Evolutionary conservation across 352 stramenopile species (phyloP).

Genomic region (Pythium rishiriense): DNA sequence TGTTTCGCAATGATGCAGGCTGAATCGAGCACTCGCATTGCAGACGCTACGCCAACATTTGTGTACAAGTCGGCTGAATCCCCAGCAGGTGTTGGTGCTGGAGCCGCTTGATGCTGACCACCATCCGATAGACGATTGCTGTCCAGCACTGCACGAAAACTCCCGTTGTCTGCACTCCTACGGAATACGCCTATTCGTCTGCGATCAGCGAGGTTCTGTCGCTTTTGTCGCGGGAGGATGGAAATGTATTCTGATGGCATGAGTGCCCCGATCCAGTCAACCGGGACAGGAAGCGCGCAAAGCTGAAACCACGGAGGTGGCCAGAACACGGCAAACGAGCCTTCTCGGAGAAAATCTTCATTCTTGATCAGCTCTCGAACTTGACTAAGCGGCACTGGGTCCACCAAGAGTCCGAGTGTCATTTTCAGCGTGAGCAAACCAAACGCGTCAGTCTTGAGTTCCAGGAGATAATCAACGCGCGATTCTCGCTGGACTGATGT

Average conservation of each 20-base stretch:
- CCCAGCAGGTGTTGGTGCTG: neutral
- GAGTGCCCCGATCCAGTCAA: slow-evolving; percentile 67
- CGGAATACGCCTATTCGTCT: neutral
- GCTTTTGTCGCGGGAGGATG: slow-evolving; percentile 43
- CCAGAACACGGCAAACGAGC: slow-evolving; percentile 57
- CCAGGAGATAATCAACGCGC: slow-evolving; percentile 61
- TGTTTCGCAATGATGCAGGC: slow-evolving; percentile 37
- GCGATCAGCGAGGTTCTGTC: slow-evolving; percentile 7
- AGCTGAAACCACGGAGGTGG: slow-evolving; percentile 47
- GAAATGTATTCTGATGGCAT: slow-evolving; percentile 74
- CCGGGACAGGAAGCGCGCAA: slow-evolving; percentile 45
- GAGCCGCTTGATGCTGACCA: neutral
- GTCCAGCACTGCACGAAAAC: slow-evolving; percentile 10
- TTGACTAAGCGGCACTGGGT: slow-evolving; percentile 52
- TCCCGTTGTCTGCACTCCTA: slow-evolving; percentile 2
- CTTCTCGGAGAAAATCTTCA: slow-evolving; percentile 56
- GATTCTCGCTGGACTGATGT: slow-evolving; percentile 53
- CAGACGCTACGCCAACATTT: neutral
- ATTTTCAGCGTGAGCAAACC: slow-evolving; percentile 75
- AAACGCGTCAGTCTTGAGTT: slow-evolving; percentile 57
- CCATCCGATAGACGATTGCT: slow-evolving; percentile 10
- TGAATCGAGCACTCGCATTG: neutral
- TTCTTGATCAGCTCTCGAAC: slow-evolving; percentile 55
- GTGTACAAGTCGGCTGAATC: neutral
- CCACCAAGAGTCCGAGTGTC: slow-evolving; percentile 67